A percentile compares a stretch with the other conserved stretches of the same genome.
Conservation (phyloP, 495 filamentous ascomycete genomes). For the Mytilinidion resinicola region DNA sequence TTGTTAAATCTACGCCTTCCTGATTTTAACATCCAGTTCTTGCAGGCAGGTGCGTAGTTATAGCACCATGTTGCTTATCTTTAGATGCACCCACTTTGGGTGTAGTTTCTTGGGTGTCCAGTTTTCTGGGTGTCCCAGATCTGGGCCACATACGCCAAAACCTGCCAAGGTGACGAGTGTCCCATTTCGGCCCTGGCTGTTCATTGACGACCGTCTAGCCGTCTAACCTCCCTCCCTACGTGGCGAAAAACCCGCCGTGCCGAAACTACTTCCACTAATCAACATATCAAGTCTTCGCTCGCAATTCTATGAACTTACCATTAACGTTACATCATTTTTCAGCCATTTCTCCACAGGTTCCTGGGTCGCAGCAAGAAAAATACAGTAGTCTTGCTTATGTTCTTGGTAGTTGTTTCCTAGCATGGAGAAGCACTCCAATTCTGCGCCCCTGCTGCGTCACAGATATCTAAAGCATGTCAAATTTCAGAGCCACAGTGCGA, state of each 20-base stretch:
- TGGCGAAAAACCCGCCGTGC: neutral
- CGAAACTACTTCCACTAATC: neutral
- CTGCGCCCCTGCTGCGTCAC: neutral
- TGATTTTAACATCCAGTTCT: too few species aligned
- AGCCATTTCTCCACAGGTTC: neutral
- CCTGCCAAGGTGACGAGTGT: too few species aligned
- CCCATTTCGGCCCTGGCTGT: too few species aligned
- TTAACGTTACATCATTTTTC: neutral
- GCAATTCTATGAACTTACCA: neutral
- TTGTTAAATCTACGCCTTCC: too few species aligned
- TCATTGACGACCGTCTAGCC: too few species aligned
- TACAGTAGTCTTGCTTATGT: neutral
- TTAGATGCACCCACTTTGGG: too few species aligned
- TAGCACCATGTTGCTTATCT: too few species aligned
- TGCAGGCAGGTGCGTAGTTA: too few species aligned
- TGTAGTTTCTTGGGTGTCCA: too few species aligned
- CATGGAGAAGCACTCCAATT: neutral
- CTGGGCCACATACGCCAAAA: too few species aligned
- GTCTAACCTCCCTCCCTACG: neutral
- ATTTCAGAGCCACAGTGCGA: neutral
- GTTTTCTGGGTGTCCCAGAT: too few species aligned
- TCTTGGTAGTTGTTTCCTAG: neutral
- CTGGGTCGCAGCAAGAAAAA: neutral
- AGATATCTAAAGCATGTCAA: neutral
- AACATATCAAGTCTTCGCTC: neutral